phyloP scores from a whole-genome alignment of 2,329 filamentous ascomycete species.

The Thielaviopsis euricoi region DNA sequence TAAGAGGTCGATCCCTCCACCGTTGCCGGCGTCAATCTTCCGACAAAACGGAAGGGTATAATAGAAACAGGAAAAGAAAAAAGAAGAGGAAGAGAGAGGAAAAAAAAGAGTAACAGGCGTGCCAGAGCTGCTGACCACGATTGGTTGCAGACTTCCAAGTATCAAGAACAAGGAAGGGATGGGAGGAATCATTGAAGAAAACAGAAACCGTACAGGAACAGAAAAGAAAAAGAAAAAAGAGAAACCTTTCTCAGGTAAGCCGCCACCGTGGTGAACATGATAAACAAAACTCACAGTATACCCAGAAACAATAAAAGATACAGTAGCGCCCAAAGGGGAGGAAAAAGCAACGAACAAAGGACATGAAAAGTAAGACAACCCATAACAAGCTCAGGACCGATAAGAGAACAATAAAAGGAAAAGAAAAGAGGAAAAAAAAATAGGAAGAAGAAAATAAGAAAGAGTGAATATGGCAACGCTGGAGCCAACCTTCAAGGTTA shows the following conservation, averaged over 20 bases:
- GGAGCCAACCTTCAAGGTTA: background rate
- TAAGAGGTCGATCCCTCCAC: conserved; percentile 1
- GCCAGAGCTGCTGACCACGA: conserved; percentile 1
- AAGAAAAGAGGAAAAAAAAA: background rate
- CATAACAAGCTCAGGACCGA: background rate
- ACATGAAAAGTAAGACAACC: background rate
- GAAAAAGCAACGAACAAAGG: background rate
- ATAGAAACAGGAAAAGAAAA: conserved; percentile 1
- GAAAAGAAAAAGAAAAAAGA: background rate
- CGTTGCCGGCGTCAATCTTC: conserved; percentile 2
- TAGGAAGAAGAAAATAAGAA: background rate
- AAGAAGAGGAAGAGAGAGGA: background rate
- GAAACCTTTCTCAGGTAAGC: background rate
- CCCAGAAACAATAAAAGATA: background rate
- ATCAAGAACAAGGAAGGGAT: background rate
- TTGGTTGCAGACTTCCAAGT: background rate
- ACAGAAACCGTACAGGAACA: background rate
- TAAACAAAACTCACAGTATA: background rate
- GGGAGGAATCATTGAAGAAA: background rate
- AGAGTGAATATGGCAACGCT: background rate
- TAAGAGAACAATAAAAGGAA: background rate
- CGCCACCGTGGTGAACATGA: background rate
- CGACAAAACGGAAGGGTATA: background rate
- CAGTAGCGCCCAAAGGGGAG: background rate
- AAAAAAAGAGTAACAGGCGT: background rate